Base-by-base conservation (phyloP, 805 yeast genomes). In the Saturnispora ahearnii region DNA sequence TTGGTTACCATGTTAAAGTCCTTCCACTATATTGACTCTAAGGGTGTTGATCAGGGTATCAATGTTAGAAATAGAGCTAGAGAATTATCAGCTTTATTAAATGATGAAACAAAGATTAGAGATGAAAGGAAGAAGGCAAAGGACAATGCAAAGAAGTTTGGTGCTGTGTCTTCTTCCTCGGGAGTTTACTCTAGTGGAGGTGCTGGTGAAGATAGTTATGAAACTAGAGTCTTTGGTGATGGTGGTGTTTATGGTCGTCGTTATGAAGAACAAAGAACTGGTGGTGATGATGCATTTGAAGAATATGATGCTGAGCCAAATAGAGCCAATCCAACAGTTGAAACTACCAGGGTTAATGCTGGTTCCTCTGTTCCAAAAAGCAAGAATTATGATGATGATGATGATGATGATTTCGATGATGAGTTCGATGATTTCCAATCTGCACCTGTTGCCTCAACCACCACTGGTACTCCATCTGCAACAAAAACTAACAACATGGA, bases 21-120 rank as follows among this genome's bases (percentile, higher is more conserved):
- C 11, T 93, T 93, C 79, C 97, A 90, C 66, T 93, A 88, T 70
- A 84, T 87, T 44, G 98, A 93, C 66, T 79, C 89, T 18, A 86
- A 87, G 64, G 97, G 97, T 31, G 80, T 89, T 57, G 99, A 93
- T 67, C 97, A 90, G 69, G 99, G 99, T 48, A 81, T 89, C 57
- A 90, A 91, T 63, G 96, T 93, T 51, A 79, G 99, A 62, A 90
- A 87, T 68, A 80, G 96, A 58, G 84, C 96, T 30, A 86, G 88
- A 65, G 82, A 81, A 55, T 73, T 93, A 54, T 71, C 81, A 26
- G 74, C 73, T 13, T 72, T 93, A 57, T 73, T 93, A 57, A 80
- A 80, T 58, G 95, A 87, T 65, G 96, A 88, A 59, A 73, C 74
- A 6, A 70, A 72, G 64, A 81, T 91, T 47, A 78, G 98, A 55